Evolutionary conservation across 805 yeast species (phyloP), one percentile per base, ranked within the genome.

Genomic region (Dipodascus albidus): DNA sequence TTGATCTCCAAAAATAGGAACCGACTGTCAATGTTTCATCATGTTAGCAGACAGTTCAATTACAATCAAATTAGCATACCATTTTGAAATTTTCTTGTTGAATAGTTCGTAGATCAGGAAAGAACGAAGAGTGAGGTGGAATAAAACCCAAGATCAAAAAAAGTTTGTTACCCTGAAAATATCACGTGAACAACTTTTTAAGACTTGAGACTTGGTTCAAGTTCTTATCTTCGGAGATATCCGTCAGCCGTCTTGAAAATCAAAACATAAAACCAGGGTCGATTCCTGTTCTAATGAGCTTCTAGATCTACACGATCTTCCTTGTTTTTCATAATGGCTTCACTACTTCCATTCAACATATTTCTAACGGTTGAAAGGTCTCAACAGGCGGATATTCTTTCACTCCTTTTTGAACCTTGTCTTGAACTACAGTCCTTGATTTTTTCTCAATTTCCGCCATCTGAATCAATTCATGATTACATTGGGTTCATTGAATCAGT

Each of bases 321-420:
- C n/a, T n/a, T n/a, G n/a, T n/a, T 27, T 27, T 38, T 6, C n/a
- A 14, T 14, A 8, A 38, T 38, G 44, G 20, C 6, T 17, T 6
- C 44, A 11, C 15, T 38, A 17, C 20, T 38, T 4, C 9, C 8
- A n/a, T 38, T 38, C n/a, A 19, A 14, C 20, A 8, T 11, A 19
- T 38, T 38, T 19, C 4, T 38, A 11, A n/a, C 14, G 6, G 44
- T 19, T 38, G 20, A 17, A 11, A 27, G 52, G 33, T 19, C 31
- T 19, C 66, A 68, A 41, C 68, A 75, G 55, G 64, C 57, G 2
- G 71, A 70, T 49, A 70, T 78, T 0, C 63, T 84, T 47, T 77
- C 75, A 51, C 79, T 77, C 52, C 67, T 83, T 19, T 83, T 84
- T 60, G 90, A 83, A 62, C 82, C 80, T 2, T 82, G 87, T 64